These are phyloP conservation scores for Penicillium verrucosum DNA, from an alignment of 2,329 filamentous ascomycete species.

Conservation along the genomic window DNA sequence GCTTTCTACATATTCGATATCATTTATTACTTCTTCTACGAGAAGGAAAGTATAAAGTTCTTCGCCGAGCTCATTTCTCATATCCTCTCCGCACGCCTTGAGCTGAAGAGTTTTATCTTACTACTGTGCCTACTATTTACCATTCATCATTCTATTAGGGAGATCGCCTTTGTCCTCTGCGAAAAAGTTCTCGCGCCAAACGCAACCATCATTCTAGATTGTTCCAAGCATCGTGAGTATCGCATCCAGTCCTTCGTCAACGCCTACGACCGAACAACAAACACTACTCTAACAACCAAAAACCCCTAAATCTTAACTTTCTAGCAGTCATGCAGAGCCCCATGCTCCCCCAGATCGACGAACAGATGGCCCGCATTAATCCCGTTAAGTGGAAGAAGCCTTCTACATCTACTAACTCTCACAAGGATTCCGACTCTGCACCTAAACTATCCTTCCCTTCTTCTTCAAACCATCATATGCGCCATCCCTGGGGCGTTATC, in stretches of 20 bases:
- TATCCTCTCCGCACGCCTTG: not conserved
- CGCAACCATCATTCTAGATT: not conserved
- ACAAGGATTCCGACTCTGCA: not conserved
- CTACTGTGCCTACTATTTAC: not conserved
- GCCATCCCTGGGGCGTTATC: slow-evolving; percentile 31
- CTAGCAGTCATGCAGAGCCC: slow-evolving; percentile 1
- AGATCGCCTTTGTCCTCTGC: not conserved
- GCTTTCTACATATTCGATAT: not conserved
- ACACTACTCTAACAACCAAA: not conserved
- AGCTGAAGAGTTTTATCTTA: not conserved
- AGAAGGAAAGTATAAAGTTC: not conserved
- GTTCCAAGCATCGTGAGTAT: not conserved
- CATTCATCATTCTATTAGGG: not conserved
- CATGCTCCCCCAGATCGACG: not conserved
- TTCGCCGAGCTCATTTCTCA: not conserved
- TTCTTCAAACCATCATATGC: not conserved
- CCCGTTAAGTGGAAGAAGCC: not conserved
- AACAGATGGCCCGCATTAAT: not conserved
- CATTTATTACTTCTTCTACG: not conserved
- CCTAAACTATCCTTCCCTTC: not conserved
- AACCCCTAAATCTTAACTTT: not conserved
- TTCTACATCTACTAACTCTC: not conserved
- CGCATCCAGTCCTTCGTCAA: not conserved
- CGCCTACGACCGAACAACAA: not conserved
- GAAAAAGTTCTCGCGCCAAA: not conserved